Percentiles rank a stretch among this genome's conserved stretches.
Conservation (phyloP, 352 stramenopile species). For the Phytophthora nicotianae region DNA sequence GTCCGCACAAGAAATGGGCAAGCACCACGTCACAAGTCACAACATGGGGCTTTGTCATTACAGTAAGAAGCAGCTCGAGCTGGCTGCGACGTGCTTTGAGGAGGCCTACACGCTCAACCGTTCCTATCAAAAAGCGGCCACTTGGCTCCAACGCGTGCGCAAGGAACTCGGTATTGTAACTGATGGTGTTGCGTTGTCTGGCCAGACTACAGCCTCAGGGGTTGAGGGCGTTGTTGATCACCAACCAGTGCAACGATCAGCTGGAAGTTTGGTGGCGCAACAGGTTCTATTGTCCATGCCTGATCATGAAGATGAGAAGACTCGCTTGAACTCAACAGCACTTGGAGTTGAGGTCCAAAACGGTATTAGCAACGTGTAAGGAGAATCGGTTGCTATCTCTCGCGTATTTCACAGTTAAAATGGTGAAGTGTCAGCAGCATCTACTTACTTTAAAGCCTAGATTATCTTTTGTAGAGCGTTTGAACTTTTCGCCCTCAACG, state of each 20-base stretch:
- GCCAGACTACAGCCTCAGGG: constrained; percentile 9
- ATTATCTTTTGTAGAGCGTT: constrained; percentile 32
- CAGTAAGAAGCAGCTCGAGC: constrained; percentile 77
- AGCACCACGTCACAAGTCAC: constrained; percentile 95
- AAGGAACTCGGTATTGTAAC: constrained; percentile 52
- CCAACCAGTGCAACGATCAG: constrained; percentile 11
- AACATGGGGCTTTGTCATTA: constrained; percentile 97
- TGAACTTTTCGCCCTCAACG: constrained; percentile 26
- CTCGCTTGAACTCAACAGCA: constrained; percentile 21
- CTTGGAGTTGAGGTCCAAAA: constrained; percentile 16
- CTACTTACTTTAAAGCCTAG: constrained; percentile 33
- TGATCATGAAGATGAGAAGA: constrained; percentile 52
- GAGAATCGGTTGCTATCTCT: background rate
- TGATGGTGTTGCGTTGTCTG: constrained; percentile 11
- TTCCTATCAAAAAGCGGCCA: constrained; percentile 80
- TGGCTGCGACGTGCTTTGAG: constrained; percentile 72
- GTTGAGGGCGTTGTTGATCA: constrained; percentile 7
- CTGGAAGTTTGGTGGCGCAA: constrained; percentile 45
- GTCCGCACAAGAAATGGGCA: constrained; percentile 88
- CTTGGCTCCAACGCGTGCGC: constrained; percentile 81
- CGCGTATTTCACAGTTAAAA: constrained; percentile 12
- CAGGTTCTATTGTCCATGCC: constrained; percentile 63
- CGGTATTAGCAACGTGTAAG: constrained; percentile 24
- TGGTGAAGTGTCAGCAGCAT: background rate
- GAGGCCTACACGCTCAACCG: constrained; percentile 70